phyloP scores from a whole-genome alignment of 2,329 filamentous ascomycete genomes.

The Penicillium sp. region DNA sequence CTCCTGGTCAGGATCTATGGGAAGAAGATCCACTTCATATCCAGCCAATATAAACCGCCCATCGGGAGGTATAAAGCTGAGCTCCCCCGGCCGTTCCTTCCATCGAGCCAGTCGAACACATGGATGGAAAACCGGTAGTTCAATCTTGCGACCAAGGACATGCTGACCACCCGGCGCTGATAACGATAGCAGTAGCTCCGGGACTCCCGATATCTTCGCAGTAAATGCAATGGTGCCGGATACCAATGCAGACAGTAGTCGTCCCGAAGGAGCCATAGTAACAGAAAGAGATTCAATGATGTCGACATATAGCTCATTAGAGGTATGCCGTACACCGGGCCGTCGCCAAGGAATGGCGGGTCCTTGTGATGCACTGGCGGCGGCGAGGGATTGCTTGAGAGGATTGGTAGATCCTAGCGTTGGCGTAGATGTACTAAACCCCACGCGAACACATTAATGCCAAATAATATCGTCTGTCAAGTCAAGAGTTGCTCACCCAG shows the following conservation, averaged over 20 bases:
- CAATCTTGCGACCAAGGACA: constrained; percentile 70
- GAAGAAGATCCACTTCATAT: constrained; percentile 89
- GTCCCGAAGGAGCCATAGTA: constrained; percentile 84
- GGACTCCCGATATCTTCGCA: constrained; percentile 89
- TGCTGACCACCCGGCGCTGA: constrained; percentile 79
- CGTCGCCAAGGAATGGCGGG: constrained; percentile 80
- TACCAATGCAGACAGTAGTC: constrained; percentile 80
- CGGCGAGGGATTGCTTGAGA: constrained; percentile 43
- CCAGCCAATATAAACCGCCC: constrained; percentile 90
- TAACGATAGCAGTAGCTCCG: constrained; percentile 80
- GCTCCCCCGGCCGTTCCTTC: constrained; percentile 81
- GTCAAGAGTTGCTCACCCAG: constrained; percentile 56
- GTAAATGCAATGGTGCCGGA: constrained; percentile 95
- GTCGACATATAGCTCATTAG: constrained; percentile 95
- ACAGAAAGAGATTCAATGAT: constrained; percentile 87
- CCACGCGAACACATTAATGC: background rate
- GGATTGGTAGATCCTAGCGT: constrained; percentile 41
- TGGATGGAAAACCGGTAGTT: constrained; percentile 91
- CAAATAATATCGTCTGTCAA: background rate
- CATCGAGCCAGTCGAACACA: constrained; percentile 89
- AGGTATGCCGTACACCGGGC: constrained; percentile 90
- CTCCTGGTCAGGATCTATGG: constrained; percentile 61
- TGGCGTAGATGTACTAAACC: constrained; percentile 40
- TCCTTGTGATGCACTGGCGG: constrained; percentile 37
- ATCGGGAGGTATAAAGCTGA: constrained; percentile 96